phyloP scores from a whole-genome alignment of 2,329 filamentous ascomycete genomes.

The Calonectria pteridis region DNA sequence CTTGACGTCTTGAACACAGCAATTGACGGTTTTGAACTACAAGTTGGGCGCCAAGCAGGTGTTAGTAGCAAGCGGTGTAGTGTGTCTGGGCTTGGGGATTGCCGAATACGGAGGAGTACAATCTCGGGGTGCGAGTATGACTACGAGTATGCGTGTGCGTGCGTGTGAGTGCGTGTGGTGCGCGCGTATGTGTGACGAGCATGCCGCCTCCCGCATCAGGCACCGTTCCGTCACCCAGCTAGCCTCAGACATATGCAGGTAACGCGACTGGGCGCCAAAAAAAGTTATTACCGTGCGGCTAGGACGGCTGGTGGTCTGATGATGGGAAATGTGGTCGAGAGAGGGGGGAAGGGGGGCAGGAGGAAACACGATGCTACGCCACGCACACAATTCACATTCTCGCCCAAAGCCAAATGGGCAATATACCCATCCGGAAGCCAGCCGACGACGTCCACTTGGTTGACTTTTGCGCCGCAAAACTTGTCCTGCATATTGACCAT shows the following conservation, averaged over 20 bases:
- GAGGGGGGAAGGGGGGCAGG: background rate
- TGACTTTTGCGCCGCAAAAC: background rate
- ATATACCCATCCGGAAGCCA: slow-evolving; percentile 2
- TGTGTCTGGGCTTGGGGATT: background rate
- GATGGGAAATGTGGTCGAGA: background rate
- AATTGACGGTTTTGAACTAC: background rate
- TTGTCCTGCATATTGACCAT: background rate
- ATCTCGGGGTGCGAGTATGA: background rate
- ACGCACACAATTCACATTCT: background rate
- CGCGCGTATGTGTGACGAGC: background rate
- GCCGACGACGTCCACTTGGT: background rate
- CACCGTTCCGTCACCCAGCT: background rate
- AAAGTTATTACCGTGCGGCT: background rate
- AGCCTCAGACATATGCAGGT: background rate
- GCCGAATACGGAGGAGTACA: background rate
- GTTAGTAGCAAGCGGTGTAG: background rate
- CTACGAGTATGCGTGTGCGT: too few species aligned
- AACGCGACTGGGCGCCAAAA: background rate
- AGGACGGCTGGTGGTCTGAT: background rate
- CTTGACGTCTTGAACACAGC: background rate
- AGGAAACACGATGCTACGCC: background rate
- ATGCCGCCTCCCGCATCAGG: background rate
- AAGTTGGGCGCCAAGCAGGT: background rate
- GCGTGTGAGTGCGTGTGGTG: background rate
- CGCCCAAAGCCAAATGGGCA: background rate